Percentiles rank a stretch among this genome's conserved stretches.
phyloP scores from a whole-genome alignment of 129 eudicot genomes.

The Escallonia herrerae region DNA sequence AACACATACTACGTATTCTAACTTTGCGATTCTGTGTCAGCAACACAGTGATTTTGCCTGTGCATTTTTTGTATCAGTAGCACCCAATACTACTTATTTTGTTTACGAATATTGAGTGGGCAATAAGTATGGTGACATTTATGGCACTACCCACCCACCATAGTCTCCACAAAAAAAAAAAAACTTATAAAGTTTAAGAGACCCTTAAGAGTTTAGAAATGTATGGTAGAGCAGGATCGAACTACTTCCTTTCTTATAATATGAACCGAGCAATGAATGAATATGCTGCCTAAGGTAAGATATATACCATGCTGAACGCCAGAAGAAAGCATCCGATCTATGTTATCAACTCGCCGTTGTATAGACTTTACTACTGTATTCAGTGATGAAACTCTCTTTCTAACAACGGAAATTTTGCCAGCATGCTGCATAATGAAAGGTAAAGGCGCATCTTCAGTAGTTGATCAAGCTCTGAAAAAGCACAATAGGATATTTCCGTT shows the following conservation, averaged over 20 bases:
- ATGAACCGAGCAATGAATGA: not conserved
- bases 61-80: not conserved
- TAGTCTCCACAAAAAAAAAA: no score
- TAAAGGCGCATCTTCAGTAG: constrained; percentile 89
- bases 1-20: no score
- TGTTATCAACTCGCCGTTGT: constrained; percentile 73
- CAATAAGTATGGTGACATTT: no score
- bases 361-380: constrained; percentile 74
- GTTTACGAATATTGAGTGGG: no score
- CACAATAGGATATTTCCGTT: constrained; percentile 5
- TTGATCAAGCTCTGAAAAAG: constrained; percentile 75
- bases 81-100: not conserved
- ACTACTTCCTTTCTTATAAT: not conserved
- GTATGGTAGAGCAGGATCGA: not conserved
- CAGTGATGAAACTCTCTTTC: constrained; percentile 65
- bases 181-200: no score
- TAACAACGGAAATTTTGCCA: constrained; percentile 67
- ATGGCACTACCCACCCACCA: no score
- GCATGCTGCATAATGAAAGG: constrained; percentile 96
- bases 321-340: constrained; percentile 63
- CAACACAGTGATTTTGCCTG: no score
- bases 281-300: not conserved
- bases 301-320: constrained; percentile 57
- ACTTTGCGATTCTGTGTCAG: no score
- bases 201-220: not conserved